Base-by-base conservation (phyloP, 164 flowering plant species). In the Vitis cinerea region DNA sequence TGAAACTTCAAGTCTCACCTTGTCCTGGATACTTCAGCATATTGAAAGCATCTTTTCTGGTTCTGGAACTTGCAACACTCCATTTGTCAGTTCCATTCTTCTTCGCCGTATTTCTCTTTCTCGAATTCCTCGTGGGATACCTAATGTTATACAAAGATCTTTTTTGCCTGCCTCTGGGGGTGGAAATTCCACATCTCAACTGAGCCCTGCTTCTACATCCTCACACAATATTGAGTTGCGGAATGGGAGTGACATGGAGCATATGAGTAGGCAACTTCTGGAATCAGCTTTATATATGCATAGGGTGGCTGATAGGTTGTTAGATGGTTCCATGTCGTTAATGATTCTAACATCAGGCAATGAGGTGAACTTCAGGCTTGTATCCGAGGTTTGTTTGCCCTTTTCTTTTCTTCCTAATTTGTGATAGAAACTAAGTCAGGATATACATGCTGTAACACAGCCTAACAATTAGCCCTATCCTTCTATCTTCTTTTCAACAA, bases 281-380 rank as follows among this genome's bases (percentile, higher is more conserved):
- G 69, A 66, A 44, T 55, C 69, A 3, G 31, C 48, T 6, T 31
- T 66, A 16, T 44, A 53, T 44, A 55, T 66, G 61, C 23, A 31
- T 37, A 54, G 69, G 51, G 7, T 66, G 17, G 59, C 57, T n/a
- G 61, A 66, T 8, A 31, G 61, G 16, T 55, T 66, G 9, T 44
- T 66, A 17, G 31, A 66, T 16, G 61, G 69, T 16, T 66, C 69
- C 0, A 58, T 16, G 13, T 55, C 51, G 10, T 16, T 37, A n/a
- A 29, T 66, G 51, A 66, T 66, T 66, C 56, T 57, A 16, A 55
- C 61, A 37, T 6, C 44, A 37, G 44, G 44, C 44, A 37, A 37
- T 37, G 44, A 37, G 44, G 44, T 37, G 44, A 37, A 56, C 17
- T 66, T 57, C 15, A 37, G 69, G 52, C 61, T 66, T 44, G 31